Percentiles rank a stretch among this genome's conserved stretches.
Evolutionary conservation across 768 basidiomycete species (phyloP).

Genomic region (Tricholoma hemisulphureum): DNA sequence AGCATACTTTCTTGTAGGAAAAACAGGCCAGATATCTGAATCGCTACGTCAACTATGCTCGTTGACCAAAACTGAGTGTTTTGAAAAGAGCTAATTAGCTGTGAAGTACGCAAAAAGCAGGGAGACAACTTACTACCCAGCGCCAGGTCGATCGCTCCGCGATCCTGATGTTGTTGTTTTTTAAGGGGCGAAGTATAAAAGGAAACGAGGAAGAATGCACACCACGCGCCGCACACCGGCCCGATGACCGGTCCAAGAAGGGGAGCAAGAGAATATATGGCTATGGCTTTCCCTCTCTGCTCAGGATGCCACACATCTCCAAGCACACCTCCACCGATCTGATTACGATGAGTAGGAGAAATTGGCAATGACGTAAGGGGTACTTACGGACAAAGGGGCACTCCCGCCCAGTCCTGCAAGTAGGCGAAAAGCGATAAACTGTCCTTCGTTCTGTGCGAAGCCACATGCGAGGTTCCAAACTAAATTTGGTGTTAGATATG

Average conservation of each 20-base stretch:
- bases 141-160: conserved; percentile 64
- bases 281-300: conserved; percentile 61
- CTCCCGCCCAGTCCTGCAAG: conserved; percentile 71
- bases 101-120: not conserved
- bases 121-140: conserved; percentile 54
- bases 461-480: conserved; percentile 67
- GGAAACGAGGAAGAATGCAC: conserved; percentile 4
- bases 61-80: conserved; percentile 58
- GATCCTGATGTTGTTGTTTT: conserved; percentile 35
- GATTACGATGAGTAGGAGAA: conserved; percentile 16
- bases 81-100: conserved; percentile 15
- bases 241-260: conserved; percentile 65
- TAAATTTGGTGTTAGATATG: not conserved
- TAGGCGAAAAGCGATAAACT: conserved; percentile 68
- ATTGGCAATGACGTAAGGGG: conserved; percentile 34
- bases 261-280: conserved; percentile 64
- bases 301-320: conserved; percentile 62
- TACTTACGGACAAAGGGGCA: conserved; percentile 61
- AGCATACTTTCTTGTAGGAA: conserved; percentile 62
- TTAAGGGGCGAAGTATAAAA: not conserved
- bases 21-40: conserved; percentile 58
- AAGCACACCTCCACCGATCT: conserved; percentile 64
- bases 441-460: conserved; percentile 55
- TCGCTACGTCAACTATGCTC: conserved; percentile 49
- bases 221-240: conserved; percentile 63